Evolutionary conservation across 352 stramenopile genomes (phyloP).

Genomic region (Pythium apleroticum): DNA sequence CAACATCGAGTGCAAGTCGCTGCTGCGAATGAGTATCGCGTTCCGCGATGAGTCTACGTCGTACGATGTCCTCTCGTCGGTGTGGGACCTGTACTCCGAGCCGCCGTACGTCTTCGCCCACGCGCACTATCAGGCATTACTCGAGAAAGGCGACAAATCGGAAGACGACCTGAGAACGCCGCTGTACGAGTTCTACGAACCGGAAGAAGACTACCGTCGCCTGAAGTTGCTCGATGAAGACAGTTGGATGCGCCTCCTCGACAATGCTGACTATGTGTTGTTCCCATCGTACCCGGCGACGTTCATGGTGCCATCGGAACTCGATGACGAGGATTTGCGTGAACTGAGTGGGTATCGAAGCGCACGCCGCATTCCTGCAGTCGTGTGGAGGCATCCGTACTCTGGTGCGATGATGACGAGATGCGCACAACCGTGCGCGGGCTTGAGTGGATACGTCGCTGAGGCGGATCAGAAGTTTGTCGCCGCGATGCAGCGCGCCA

Average conservation of each 20-base stretch:
- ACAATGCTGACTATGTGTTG: conserved; percentile 87
- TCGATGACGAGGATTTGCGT: conserved; percentile 90
- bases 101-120: conserved; percentile 77
- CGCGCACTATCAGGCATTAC: conserved; percentile 67
- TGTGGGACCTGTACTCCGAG: conserved; percentile 69
- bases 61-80: conserved; percentile 69
- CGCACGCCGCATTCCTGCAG: conserved; percentile 90
- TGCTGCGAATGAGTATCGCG: conserved; percentile 78
- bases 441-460: conserved; percentile 78
- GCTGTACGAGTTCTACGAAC: conserved; percentile 61
- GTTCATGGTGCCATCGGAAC: conserved; percentile 91
- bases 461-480: conserved; percentile 85
- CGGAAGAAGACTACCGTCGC: conserved; percentile 77
- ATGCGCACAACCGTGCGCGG: conserved; percentile 83
- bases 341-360: conserved; percentile 91
- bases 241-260: conserved; percentile 80
- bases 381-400: conserved; percentile 92
- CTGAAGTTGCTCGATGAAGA: conserved; percentile 80
- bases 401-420: conserved; percentile 90
- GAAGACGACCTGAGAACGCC: conserved; percentile 42
- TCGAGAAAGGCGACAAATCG: conserved; percentile 38
- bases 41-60: conserved; percentile 81
- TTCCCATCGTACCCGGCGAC: conserved; percentile 94
- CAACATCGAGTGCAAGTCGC: conserved; percentile 83
- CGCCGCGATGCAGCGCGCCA: conserved; percentile 64